Percentiles rank a stretch among this genome's conserved stretches.
phyloP scores from a whole-genome alignment of 306 rosid species.

The Biancaea sappan region DNA sequence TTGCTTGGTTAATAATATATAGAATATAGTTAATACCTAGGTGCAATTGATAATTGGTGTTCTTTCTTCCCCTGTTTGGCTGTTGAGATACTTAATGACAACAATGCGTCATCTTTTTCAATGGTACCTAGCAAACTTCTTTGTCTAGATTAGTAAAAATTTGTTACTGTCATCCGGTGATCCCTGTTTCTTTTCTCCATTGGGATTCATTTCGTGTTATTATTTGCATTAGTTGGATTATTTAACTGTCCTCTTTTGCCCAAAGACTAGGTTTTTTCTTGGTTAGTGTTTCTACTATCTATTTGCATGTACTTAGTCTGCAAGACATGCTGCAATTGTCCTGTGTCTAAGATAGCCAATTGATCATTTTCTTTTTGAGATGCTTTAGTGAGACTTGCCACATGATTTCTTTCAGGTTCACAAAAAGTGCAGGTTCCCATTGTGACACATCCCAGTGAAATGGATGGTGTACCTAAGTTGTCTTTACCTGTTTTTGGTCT shows the following conservation, averaged over 20 bases:
- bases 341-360: not conserved
- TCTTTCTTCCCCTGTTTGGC: not conserved
- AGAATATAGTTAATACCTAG: not conserved
- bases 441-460: slow-evolving; percentile 42
- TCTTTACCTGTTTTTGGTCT: slow-evolving; percentile 80
- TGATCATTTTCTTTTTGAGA: slow-evolving; percentile 8
- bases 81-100: not conserved
- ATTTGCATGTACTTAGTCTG: not conserved
- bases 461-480: slow-evolving; percentile 52
- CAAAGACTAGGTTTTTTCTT: no score
- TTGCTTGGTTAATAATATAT: not conserved
- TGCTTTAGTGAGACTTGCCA: slow-evolving; percentile 5
- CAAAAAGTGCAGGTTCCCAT: slow-evolving; percentile 46
- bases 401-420: slow-evolving; percentile 50
- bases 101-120: no score
- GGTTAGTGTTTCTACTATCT: slow-evolving; percentile 8
- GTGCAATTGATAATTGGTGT: not conserved
- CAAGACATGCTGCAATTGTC: not conserved
- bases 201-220: not conserved
- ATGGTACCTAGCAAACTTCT: no score
- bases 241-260: no score
- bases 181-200: not conserved
- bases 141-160: no score
- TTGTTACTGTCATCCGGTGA: no score
- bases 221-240: no score